Evolutionary conservation across 1,284 basidiomycete genomes (phyloP), one percentile per base, ranked within the genome.

Genomic region (Marasmius fiardii): DNA sequence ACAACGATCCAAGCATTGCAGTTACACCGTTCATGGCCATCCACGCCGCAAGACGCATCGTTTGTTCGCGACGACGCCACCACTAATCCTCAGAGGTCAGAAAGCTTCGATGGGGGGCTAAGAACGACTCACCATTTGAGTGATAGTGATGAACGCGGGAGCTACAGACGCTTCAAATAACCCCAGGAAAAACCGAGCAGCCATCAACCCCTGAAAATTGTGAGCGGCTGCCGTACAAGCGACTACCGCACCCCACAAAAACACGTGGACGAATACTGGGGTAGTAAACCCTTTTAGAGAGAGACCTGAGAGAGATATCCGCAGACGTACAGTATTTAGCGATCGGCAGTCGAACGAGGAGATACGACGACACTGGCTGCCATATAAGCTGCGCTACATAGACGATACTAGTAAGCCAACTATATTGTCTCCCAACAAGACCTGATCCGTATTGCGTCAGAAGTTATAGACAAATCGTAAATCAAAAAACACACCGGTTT

Each of bases 11-110:
- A 52, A 78, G 67, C 64, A 73, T 71, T 1, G 67, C 68, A 5
- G 75, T 74, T 3, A 64, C 69, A 18, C 72, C 72, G 55, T 76
- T 76, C 62, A 71, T 69, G 7, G 70, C 72, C 60, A 69, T 71
- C 76, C 76, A 79, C 55, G 71, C 66, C 1, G 72, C 66, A 20
- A 75, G 62, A 1, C 76, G 70, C 63, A 74, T 66, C 0, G 77
- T 76, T 62, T 79, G 76, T 56, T 76, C 74, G 4, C 74, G 68
- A 20, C 74, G 66, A 20, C 74, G 68, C 74, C 75, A 76, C 74
- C 74, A 77, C 73, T 71, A 48, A 11, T n/a, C 43, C 54, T 12
- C 12, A 16, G 26, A n/a, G n/a, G n/a, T n/a, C n/a, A n/a, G n/a
- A n/a, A n/a, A 43, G 26, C 14, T 20, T n/a, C 8, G n/a, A n/a